A percentile compares a stretch with the other conserved stretches of the same genome.
Evolutionary conservation across 257 asterid species (phyloP).

Genomic region (Capsicum rhomboideum): DNA sequence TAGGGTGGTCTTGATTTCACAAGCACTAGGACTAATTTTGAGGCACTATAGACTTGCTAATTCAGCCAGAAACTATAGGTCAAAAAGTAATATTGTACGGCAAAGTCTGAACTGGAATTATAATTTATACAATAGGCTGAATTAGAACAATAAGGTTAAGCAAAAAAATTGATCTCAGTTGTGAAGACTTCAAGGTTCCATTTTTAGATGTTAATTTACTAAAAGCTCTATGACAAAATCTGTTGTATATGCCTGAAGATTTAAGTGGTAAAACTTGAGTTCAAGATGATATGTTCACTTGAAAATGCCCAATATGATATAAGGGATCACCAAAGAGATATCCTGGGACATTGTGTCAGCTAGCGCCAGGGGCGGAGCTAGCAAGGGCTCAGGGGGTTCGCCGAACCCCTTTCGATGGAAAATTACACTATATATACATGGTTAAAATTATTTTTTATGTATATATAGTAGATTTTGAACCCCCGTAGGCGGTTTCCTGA

Average conservation of each 20-base stretch:
- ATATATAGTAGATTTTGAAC: too few species aligned
- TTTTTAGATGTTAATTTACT: background rate
- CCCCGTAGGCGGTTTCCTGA: too few species aligned
- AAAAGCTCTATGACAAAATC: background rate
- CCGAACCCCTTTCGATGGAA: too few species aligned
- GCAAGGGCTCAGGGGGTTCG: too few species aligned
- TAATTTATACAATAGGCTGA: background rate
- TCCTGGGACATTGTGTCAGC: background rate
- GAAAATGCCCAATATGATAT: background rate
- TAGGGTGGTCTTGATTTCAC: background rate
- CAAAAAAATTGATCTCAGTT: background rate
- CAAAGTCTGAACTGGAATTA: background rate
- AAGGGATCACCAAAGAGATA: background rate
- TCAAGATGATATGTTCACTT: background rate
- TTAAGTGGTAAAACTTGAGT: background rate
- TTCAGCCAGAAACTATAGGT: background rate
- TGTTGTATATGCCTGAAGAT: background rate
- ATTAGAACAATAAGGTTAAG: background rate
- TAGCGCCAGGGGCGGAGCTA: too few species aligned
- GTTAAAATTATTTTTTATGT: too few species aligned
- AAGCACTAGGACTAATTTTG: background rate
- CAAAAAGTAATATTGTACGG: background rate
- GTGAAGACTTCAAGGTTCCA: background rate
- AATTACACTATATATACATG: too few species aligned
- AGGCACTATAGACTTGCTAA: background rate